Evolutionary conservation across 2,329 filamentous ascomycete species (phyloP), one percentile per base, ranked within the genome.

Genomic region (Xylariales sp.): DNA sequence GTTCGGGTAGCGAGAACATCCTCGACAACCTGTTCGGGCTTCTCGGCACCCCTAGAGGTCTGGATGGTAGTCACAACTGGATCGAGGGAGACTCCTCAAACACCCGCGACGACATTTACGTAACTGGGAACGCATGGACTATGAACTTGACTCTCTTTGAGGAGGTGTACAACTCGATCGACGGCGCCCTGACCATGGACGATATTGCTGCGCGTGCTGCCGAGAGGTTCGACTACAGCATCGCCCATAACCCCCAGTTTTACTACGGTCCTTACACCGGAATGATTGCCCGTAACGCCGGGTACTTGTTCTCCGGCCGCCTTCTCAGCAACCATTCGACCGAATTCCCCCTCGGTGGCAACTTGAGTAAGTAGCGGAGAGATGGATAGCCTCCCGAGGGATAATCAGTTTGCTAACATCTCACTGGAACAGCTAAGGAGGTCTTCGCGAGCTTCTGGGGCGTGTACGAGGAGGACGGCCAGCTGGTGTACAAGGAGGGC

Each of bases 61-160:
- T 58, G 19, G 29, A 33, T n/a, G 46, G 47, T 15, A 50, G 47
- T 8, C 55, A 55, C 43, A 55, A 54, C 46, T 43, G 40, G 14
- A 47, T 44, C 28, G 52, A 58, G 40, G 37, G 41, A 8, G 54
- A 56, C 33, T 33, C 38, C 7, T 53, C 51, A 17, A 29, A 39
- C n/a, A 51, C 49, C 13, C 48, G 47, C 7, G 49, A 43, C 15
- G 54, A 57, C 36, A 38, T 50, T 4, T 56, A 53, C 35, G 40
- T 40, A 19, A 48, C 42, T n/a, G 53, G 51, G 21, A 48, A 56
- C n/a, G 65, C 66, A 37, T 67, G 66, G 37, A 66, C 64, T 14
- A 61, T 78, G 55, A 70, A 76, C 51, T 63, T 77, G 57, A 60
- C 61, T 11, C 65, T 70, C 32, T 78, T 76, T 47, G 59, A 67